phyloP scores from a whole-genome alignment of 1,284 basidiomycete genomes.

The Moniliophthora roreri region DNA sequence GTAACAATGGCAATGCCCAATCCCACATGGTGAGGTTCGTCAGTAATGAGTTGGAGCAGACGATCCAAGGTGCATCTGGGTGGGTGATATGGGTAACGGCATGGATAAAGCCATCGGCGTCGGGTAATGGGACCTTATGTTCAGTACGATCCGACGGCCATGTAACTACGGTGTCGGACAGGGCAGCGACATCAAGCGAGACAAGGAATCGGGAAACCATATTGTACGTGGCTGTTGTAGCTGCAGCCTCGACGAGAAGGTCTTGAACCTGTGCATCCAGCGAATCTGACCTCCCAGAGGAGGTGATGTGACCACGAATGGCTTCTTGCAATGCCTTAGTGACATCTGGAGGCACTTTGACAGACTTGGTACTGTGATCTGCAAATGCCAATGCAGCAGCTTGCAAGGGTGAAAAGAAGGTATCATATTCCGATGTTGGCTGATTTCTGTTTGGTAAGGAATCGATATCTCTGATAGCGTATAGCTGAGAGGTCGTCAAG shows the following conservation, averaged over 20 bases:
- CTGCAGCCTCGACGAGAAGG: constrained; percentile 47
- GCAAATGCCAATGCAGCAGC: constrained; percentile 45
- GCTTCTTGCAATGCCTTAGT: constrained; percentile 30
- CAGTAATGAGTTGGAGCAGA: constrained; percentile 46
- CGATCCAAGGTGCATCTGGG: constrained; percentile 41
- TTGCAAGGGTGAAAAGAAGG: constrained; percentile 39
- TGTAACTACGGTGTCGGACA: constrained; percentile 40
- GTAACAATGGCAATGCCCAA: constrained; percentile 36
- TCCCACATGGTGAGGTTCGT: constrained; percentile 47
- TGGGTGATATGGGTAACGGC: constrained; percentile 37
- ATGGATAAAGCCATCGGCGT: constrained; percentile 27
- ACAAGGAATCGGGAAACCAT: constrained; percentile 59
- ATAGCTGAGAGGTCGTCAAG: constrained; percentile 45
- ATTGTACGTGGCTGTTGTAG: constrained; percentile 51
- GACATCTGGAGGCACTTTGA: constrained; percentile 36
- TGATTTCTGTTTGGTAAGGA: constrained; percentile 29
- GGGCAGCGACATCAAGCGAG: constrained; percentile 49
- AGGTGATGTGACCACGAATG: constrained; percentile 21
- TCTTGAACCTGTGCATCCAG: constrained; percentile 32
- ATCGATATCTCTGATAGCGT: constrained; percentile 41
- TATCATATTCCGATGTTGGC: constrained; percentile 16
- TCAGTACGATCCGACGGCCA: constrained; percentile 35
- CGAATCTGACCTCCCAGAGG: constrained; percentile 4
- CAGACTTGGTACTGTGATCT: constrained; percentile 44
- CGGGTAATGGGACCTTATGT: constrained; percentile 19